Percentiles rank a stretch among this genome's conserved stretches.
Evolutionary conservation across 2,329 filamentous ascomycete species (phyloP).

Genomic region (Neofusicoccum ribis): DNA sequence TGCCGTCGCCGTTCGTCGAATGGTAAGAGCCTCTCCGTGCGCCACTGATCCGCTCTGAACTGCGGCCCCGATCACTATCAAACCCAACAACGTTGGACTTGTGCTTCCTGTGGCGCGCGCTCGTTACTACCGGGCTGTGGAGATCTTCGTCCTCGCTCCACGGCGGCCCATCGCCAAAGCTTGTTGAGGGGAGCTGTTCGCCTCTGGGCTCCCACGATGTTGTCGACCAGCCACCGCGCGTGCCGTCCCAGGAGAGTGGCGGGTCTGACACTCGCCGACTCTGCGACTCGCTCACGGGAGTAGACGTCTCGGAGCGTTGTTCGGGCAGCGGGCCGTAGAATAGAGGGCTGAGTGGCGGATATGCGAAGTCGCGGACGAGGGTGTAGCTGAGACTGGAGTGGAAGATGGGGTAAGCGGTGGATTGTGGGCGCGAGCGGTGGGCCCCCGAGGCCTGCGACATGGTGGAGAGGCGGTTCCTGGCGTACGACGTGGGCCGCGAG

Average conservation of each 20-base stretch:
- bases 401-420: constrained; percentile 79
- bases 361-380: constrained; percentile 95
- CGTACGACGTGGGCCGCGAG: constrained; percentile 64
- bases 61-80: constrained; percentile 36
- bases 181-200: constrained; percentile 76
- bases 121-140: constrained; percentile 83
- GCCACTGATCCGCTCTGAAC: constrained; percentile 1
- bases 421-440: constrained; percentile 72
- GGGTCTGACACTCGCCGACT: constrained; percentile 76
- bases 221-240: constrained; percentile 58
- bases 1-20: constrained; percentile 65
- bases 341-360: constrained; percentile 76
- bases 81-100: constrained; percentile 51
- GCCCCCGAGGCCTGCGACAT: constrained; percentile 70
- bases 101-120: constrained; percentile 81
- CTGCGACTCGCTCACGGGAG: constrained; percentile 72
- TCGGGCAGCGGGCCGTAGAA: constrained; percentile 92
- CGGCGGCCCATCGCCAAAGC: constrained; percentile 78
- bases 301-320: constrained; percentile 77
- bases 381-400: constrained; percentile 84
- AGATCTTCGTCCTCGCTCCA: constrained; percentile 96
- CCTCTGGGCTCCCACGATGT: constrained; percentile 55
- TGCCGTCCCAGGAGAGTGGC: constrained; percentile 72
- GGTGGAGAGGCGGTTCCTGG: constrained; percentile 73
- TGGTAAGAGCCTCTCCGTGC: constrained; percentile 51